A percentile compares a stretch with the other conserved stretches of the same genome.
Conservation (phyloP, 192 early-diverging fungal species). For the Haplosporangium gracile region DNA sequence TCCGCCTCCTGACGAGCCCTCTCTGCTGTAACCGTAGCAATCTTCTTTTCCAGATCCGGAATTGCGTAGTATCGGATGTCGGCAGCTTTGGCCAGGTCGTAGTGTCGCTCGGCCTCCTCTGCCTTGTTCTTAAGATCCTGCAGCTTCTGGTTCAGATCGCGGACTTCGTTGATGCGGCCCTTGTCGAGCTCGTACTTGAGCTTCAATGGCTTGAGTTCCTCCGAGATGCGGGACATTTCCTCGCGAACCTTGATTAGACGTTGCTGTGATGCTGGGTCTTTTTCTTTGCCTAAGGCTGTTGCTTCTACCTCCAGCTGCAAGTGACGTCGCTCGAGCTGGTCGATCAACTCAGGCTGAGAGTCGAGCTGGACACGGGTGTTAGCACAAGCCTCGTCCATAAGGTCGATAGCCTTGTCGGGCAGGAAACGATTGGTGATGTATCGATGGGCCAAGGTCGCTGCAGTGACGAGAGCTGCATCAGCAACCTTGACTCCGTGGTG, state of each 20-base stretch:
- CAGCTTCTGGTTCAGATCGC: slow-evolving; percentile 87
- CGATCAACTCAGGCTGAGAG: slow-evolving; percentile 96
- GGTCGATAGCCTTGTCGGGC: slow-evolving; percentile 88
- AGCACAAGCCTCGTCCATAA: slow-evolving; percentile 96
- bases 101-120: slow-evolving; percentile 83
- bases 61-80: slow-evolving; percentile 96
- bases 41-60: slow-evolving; percentile 86
- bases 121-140: slow-evolving; percentile 91
- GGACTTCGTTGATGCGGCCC: slow-evolving; percentile 90
- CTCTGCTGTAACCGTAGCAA: slow-evolving; percentile 77
- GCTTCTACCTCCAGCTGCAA: slow-evolving; percentile 97
- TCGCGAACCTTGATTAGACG: slow-evolving; percentile 84
- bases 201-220: slow-evolving; percentile 92
- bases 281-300: slow-evolving; percentile 94
- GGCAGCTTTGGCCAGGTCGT: slow-evolving; percentile 89
- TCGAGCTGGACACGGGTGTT: slow-evolving; percentile 97
- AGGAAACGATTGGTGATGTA: slow-evolving; percentile 82
- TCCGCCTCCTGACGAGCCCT: slow-evolving; percentile 75
- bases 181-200: slow-evolving; percentile 88
- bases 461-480: slow-evolving; percentile 81
- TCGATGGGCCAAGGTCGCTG: slow-evolving; percentile 79
- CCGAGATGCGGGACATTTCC: slow-evolving; percentile 86
- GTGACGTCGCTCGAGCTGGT: slow-evolving; percentile 92
- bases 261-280: slow-evolving; percentile 83
- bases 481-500: slow-evolving; percentile 87